Evolutionary conservation across 2,329 filamentous ascomycete genomes (phyloP), one percentile per base, ranked within the genome.

Genomic region (Verticillium longisporum): DNA sequence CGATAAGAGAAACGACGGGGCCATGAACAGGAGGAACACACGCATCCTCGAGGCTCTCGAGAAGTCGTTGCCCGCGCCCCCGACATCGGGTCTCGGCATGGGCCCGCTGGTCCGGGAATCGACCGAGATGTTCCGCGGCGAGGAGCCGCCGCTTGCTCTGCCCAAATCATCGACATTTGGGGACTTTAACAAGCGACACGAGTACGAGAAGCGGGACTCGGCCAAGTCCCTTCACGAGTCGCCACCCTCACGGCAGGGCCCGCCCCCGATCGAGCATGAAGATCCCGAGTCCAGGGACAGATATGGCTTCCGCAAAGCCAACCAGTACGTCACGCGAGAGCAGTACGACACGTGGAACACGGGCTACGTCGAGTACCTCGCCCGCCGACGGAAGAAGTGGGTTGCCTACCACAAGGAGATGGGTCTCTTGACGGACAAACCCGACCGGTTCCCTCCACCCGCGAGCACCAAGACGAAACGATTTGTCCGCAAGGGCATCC

Each of bases 231-330:
- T 63, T 21, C 55, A 65, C 60, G 50, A 61, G 58, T 56, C 63
- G 57, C 33, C 59, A 55, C 11, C 59, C 41, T n/a, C 18, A 21
- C 41, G 41, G 4, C 15, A 54, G 59, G 5, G 55, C 61, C 61
- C 56, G 31, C 61, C 63, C 41, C 70, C 70, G 33, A 63, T 65
- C 1, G 75, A 79, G 14, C 73, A 78, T 3, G 78, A 84, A 62
- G 81, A 83, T 31, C 78, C 82, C 5, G 73, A 73, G 14, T 71
- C 74, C 18, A 86, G 92, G 60, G 93, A 97, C 72, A 85, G 91
- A 15, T 97, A 97, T 69, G 94, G 94, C 3, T 98, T 98, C 78
- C 91, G 92, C 66, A 98, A 97, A 73, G 84, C 86, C 41, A 94
- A 88, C 50, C 88, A 93, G 66, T 88, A 96, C 69, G 83, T 97